phyloP scores from a whole-genome alignment of 306 rosid species.

The Trifolium fragiferum region DNA sequence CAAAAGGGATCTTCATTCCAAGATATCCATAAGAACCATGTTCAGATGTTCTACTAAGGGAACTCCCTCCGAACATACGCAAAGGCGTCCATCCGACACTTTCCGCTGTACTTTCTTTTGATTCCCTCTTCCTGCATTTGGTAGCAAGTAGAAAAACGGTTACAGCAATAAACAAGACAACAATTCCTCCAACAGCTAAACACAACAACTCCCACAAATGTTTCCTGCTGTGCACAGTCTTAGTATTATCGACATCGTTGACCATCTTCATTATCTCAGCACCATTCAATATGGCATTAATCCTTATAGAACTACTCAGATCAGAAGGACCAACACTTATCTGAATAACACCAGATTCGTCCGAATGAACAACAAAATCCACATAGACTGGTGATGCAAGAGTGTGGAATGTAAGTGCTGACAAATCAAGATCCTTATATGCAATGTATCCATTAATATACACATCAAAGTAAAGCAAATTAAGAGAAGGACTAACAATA shows the following conservation, averaged over 20 bases:
- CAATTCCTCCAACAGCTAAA: conserved; percentile 66
- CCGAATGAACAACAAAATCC: conserved; percentile 79
- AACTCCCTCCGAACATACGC: conserved; percentile 76
- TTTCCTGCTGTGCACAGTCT: conserved; percentile 40
- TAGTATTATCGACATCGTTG: conserved; percentile 38
- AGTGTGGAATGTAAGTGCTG: conserved; percentile 56
- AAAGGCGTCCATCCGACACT: conserved; percentile 93
- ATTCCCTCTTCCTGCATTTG: conserved; percentile 67
- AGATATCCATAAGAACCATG: conserved; percentile 80
- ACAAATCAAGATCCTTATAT: conserved; percentile 79
- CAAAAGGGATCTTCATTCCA: conserved; percentile 79
- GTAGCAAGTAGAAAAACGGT: conserved; percentile 58
- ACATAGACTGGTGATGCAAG: conserved; percentile 79
- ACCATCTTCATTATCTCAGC: conserved; percentile 94
- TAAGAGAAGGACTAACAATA: conserved; percentile 72
- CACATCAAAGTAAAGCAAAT: conserved; percentile 76
- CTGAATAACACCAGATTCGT: conserved; percentile 58
- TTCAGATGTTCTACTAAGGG: conserved; percentile 79
- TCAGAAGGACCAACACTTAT: conserved; percentile 92
- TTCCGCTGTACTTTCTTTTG: conserved; percentile 56
- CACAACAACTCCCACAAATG: conserved; percentile 63
- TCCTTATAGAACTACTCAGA: conserved; percentile 63
- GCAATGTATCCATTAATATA: conserved; percentile 80
- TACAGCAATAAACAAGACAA: conserved; percentile 47
- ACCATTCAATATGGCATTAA: conserved; percentile 92